Evolutionary conservation across 495 filamentous ascomycete genomes (phyloP), one percentile per base, ranked within the genome.

Genomic region (Daldinia concentrica): DNA sequence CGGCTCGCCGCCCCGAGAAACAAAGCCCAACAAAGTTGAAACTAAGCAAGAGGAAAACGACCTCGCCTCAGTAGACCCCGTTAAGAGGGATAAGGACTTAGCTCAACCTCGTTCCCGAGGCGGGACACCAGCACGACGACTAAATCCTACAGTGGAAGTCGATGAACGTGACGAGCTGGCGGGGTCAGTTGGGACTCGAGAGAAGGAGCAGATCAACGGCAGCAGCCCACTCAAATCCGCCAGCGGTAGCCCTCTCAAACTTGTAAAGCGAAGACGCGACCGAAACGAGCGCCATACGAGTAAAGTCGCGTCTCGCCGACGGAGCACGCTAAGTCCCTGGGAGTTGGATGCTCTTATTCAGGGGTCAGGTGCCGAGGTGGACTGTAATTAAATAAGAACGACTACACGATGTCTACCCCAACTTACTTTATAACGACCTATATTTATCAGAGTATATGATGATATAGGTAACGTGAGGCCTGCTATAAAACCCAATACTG

Each of bases 251-350:
- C 43, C 22, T 11, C 39, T 63, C 27, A 64, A 64, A 27, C 43
- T 32, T 6, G 29, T 67, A 76, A 79, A 87, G 79, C 74, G 83
- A 78, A 75, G 86, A 77, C 75, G 83, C 73, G 75, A 82, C 71
- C 66, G 80, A 68, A 54, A 84, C 82, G 71, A 67, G 69, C 43
- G 76, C 75, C 41, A 82, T 75, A 72, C 81, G 76, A 82, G 78
- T 75, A 78, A 80, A 75, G 73, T 77, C 59, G 83, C 82, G 0
- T 86, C 82, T 52, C 82, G 91, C 58, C 81, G 91, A 72, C 80
- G 91, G 48, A 93, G 90, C 64, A 93, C 91, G 7, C 80, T 93
- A 0, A 91, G 88, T 24, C 88, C 86, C n/a, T 89, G 89, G 81
- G 91, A 93, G 71, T 72, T 93, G 52, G 88, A 91, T 60, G 87